Conservation (phyloP, 2,329 filamentous ascomycete genomes). For the Stachybotrys chlorohalonatus region DNA sequence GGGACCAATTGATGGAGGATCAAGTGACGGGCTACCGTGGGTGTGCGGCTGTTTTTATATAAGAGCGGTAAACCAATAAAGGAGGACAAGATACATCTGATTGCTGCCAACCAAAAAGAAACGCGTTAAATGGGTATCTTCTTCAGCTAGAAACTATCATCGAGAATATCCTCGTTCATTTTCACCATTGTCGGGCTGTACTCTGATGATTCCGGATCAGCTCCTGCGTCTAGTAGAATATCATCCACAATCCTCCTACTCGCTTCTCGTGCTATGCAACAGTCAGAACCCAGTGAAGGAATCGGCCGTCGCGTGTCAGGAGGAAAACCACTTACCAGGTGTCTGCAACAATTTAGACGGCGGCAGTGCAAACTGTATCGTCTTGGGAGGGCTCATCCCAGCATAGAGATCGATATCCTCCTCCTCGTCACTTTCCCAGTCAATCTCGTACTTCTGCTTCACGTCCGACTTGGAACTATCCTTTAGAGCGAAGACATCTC, state of each 20-base stretch:
- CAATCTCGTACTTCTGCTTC: slow-evolving; percentile 43
- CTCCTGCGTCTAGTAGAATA: slow-evolving; percentile 67
- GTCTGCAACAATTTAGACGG: slow-evolving; percentile 72
- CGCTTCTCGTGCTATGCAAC: slow-evolving; percentile 58
- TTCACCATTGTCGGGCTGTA: slow-evolving; percentile 59
- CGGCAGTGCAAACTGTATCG: slow-evolving; percentile 75
- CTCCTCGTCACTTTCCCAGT: slow-evolving; percentile 70
- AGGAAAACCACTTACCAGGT: slow-evolving; percentile 45
- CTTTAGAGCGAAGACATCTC: slow-evolving; percentile 35
- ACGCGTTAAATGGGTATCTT: neutral
- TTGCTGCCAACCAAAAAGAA: too few relatives aligned
- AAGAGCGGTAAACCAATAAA: too few relatives aligned
- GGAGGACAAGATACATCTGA: too few relatives aligned
- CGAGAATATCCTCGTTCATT: slow-evolving; percentile 52
- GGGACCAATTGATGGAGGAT: too few relatives aligned
- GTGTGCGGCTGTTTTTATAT: too few relatives aligned
- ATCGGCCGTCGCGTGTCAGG: too few relatives aligned
- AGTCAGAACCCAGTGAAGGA: slow-evolving; percentile 1
- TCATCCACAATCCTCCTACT: slow-evolving; percentile 76
- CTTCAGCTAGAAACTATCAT: slow-evolving; percentile 47
- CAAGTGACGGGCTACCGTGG: too few relatives aligned
- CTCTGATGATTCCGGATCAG: slow-evolving; percentile 43
- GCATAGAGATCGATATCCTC: slow-evolving; percentile 53
- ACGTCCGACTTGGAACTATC: slow-evolving; percentile 12
- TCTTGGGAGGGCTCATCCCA: slow-evolving; percentile 86